Conservation (phyloP, 371 early-diverging fungal species). For the Actinomortierella ambigua region DNA sequence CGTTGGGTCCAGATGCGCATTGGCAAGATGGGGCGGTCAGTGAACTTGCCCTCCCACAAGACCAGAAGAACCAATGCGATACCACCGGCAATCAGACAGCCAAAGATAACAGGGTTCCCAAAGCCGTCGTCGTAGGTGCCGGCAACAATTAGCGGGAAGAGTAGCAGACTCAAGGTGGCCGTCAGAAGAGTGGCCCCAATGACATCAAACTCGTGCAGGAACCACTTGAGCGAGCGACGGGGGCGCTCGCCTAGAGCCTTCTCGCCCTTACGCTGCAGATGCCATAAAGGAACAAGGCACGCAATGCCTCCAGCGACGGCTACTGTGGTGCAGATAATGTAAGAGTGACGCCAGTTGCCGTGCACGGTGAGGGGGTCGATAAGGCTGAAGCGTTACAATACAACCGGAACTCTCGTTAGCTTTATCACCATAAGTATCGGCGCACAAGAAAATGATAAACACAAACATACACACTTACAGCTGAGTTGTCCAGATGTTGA, state of each 20-base stretch:
- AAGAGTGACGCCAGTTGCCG: constrained; percentile 47
- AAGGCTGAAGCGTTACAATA: constrained; percentile 9
- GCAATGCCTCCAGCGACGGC: constrained; percentile 23
- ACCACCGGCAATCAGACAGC: constrained; percentile 36
- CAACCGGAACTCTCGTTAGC: too few species aligned
- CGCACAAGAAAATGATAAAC: too few species aligned
- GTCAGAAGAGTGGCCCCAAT: constrained; percentile 46
- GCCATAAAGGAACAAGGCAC: constrained; percentile 28
- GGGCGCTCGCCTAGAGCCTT: constrained; percentile 1
- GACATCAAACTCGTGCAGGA: constrained; percentile 40
- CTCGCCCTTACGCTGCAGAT: constrained; percentile 31
- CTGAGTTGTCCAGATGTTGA: too few species aligned
- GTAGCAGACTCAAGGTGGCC: constrained; percentile 31
- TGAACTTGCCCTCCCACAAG: constrained; percentile 47
- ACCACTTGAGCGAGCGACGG: constrained; percentile 15
- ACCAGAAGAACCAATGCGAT: constrained; percentile 25
- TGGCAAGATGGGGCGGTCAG: constrained; percentile 48
- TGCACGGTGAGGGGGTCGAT: constrained; percentile 19
- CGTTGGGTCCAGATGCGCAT: constrained; percentile 46
- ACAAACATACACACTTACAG: constrained; percentile 8
- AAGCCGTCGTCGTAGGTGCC: constrained; percentile 46
- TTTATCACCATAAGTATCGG: too few species aligned
- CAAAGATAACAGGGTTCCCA: constrained; percentile 31
- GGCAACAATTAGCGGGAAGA: constrained; percentile 47
- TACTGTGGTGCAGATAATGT: constrained; percentile 41